Evolutionary conservation across 1,284 basidiomycete species (phyloP).

Genomic region (Trichosporon asahii): DNA sequence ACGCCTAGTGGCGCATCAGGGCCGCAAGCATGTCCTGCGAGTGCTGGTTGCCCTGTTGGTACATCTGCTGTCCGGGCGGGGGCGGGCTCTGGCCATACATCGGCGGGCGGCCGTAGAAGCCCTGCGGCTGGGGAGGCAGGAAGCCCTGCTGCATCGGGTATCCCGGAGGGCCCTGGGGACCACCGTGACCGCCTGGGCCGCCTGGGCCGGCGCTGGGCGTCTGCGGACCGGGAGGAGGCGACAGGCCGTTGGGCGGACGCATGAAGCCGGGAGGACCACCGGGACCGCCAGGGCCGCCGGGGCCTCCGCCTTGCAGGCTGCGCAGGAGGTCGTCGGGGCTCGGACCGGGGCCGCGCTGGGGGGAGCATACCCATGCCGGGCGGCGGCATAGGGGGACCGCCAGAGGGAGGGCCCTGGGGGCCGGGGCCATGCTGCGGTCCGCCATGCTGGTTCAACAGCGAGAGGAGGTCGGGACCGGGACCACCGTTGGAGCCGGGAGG

Average conservation of each 20-base stretch:
- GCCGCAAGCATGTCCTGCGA: slow-evolving; percentile 45
- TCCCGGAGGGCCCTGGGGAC: slow-evolving; percentile 12
- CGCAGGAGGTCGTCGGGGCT: slow-evolving; percentile 28
- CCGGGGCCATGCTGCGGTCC: neutral
- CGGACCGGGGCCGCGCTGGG: slow-evolving; percentile 16
- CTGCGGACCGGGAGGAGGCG: neutral
- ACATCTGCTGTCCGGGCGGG: slow-evolving; percentile 13
- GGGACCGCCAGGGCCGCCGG: neutral
- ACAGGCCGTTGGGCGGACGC: slow-evolving; percentile 15
- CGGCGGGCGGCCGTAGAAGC: slow-evolving; percentile 17
- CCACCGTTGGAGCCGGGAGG: slow-evolving; percentile 13
- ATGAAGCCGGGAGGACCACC: slow-evolving; percentile 17
- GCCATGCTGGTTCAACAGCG: slow-evolving; percentile 30
- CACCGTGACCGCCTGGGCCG: slow-evolving; percentile 10
- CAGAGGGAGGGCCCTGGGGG: neutral
- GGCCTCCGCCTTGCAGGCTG: slow-evolving; percentile 25
- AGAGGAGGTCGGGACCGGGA: slow-evolving; percentile 25
- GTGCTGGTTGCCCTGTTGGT: slow-evolving; percentile 5
- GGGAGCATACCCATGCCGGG: slow-evolving; percentile 27
- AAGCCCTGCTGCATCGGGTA: slow-evolving; percentile 21
- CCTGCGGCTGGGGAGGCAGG: slow-evolving; percentile 22
- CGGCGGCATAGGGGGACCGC: slow-evolving; percentile 16
- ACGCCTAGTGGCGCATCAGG: slow-evolving; percentile 23
- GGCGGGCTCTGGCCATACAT: slow-evolving; percentile 5
- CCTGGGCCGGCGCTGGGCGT: neutral